These are phyloP conservation scores for Tuctoria greenei DNA, from an alignment of 176 grass and related monocot species.

Conservation along the genomic window DNA sequence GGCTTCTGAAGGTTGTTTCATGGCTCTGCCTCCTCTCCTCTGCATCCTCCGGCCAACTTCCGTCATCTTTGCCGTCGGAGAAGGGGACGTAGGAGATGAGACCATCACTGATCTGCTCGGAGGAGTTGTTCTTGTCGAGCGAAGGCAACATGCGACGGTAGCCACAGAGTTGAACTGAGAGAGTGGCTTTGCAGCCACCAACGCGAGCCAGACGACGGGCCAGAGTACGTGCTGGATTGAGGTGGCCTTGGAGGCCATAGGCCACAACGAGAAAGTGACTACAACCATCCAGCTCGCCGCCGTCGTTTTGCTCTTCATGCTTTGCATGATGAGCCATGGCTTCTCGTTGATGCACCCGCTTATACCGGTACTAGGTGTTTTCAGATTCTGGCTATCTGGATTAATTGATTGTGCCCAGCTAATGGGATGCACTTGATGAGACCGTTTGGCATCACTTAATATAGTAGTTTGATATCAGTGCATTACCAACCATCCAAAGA, in stretches of 20 bases:
- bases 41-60: not conserved
- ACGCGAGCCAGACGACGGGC: conserved; percentile 17
- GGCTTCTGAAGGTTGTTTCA: not conserved
- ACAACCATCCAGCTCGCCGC: not conserved
- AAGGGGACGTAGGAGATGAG: conserved; percentile 29
- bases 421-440: not conserved
- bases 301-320: not conserved
- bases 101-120: conserved; percentile 9
- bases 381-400: not conserved
- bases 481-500: not conserved
- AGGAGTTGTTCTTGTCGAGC: too few species aligned
- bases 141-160: conserved; percentile 46
- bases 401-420: not conserved
- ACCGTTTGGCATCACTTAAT: not conserved
- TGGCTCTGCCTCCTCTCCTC: conserved; percentile 1
- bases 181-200: conserved; percentile 16
- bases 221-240: conserved; percentile 36
- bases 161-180: conserved; percentile 19
- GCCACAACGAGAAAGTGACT: conserved; percentile 34
- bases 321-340: not conserved
- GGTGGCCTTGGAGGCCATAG: conserved; percentile 39
- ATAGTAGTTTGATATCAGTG: not conserved
- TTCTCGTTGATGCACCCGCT: not conserved
- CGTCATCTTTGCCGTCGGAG: conserved; percentile 40
- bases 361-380: not conserved